A percentile compares a stretch with the other conserved stretches of the same genome.
Evolutionary conservation across 2,329 filamentous ascomycete species (phyloP).

Genomic region (Metarhizium guizhouense): DNA sequence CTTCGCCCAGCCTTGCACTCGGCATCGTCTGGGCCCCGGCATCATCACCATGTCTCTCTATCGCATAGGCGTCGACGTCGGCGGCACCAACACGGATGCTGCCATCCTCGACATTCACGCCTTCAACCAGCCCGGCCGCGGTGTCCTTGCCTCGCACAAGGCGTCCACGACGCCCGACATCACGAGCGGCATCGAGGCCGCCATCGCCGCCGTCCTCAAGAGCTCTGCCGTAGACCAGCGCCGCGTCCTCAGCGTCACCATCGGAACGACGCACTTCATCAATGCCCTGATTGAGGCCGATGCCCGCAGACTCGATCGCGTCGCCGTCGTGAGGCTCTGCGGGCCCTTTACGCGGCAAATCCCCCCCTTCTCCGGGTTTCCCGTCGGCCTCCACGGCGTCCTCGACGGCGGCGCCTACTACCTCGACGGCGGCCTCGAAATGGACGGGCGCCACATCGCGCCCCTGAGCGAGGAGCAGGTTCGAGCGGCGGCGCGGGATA

Average conservation of each 20-base stretch:
- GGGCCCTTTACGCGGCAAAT: slow-evolving; percentile 34
- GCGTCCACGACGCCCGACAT: slow-evolving; percentile 40
- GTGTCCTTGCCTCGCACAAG: slow-evolving; percentile 38
- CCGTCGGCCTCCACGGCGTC: slow-evolving; percentile 27
- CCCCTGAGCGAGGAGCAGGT: slow-evolving; percentile 29
- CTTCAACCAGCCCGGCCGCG: slow-evolving; percentile 23
- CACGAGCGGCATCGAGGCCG: slow-evolving; percentile 36
- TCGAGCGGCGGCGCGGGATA: slow-evolving; percentile 19
- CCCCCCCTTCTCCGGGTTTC: slow-evolving; percentile 38
- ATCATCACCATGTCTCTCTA: slow-evolving; percentile 24
- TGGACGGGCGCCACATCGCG: slow-evolving; percentile 37
- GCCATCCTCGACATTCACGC: slow-evolving; percentile 34
- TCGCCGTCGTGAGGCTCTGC: slow-evolving; percentile 37
- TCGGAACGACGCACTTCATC: slow-evolving; percentile 42
- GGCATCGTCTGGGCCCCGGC: too few relatives aligned
- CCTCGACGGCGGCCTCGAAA: slow-evolving; percentile 37
- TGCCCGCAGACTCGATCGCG: slow-evolving; percentile 29
- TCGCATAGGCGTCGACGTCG: slow-evolving; percentile 34
- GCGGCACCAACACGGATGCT: slow-evolving; percentile 33
- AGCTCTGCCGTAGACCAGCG: slow-evolving; percentile 26
- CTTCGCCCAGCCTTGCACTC: too few relatives aligned
- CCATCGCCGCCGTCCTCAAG: slow-evolving; percentile 33
- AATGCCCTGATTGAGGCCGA: slow-evolving; percentile 40
- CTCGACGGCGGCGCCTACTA: slow-evolving; percentile 32
- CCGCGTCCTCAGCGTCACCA: slow-evolving; percentile 36